Evolutionary conservation across 148 eudicot species (phyloP).

Genomic region (Rhododendron williamsianum): DNA sequence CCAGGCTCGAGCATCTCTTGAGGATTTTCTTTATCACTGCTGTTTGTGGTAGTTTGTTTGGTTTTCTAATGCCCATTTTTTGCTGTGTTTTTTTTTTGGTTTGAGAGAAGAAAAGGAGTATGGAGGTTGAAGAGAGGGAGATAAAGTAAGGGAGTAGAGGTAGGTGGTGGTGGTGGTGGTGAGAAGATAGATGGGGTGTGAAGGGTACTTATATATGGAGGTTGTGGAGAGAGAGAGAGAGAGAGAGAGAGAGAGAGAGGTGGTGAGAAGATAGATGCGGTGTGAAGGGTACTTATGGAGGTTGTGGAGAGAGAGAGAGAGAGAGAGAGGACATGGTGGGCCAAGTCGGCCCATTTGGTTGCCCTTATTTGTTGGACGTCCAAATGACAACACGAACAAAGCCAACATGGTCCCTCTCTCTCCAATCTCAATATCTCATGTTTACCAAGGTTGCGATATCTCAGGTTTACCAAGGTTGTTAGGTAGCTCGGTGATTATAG

Average conservation of each 20-base stretch:
- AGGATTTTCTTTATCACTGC: constrained; percentile 65
- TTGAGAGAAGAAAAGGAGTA: neutral
- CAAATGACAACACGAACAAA: constrained; percentile 12
- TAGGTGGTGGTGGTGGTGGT: constrained; percentile 2
- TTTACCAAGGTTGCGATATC: too few species aligned
- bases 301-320: constrained; percentile 5
- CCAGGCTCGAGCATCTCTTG: constrained; percentile 72
- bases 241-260: neutral
- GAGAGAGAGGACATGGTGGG: constrained; percentile 29
- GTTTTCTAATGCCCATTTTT: constrained; percentile 53
- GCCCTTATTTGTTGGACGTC: constrained; percentile 29
- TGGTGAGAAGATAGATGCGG: constrained; percentile 17
- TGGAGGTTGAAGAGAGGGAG: neutral
- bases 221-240: constrained; percentile 9
- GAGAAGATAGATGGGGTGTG: constrained; percentile 22
- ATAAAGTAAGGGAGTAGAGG: neutral
- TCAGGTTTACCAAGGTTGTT: too few species aligned
- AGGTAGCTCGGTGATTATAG: too few species aligned
- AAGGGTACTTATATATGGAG: constrained; percentile 43
- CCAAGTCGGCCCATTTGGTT: constrained; percentile 26
- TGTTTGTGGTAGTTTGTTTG: constrained; percentile 52
- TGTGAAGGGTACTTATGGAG: constrained; percentile 47
- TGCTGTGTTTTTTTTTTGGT: neutral
- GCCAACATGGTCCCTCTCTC: constrained; percentile 12
- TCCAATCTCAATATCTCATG: too few species aligned